Evolutionary conservation across 208 protist species (phyloP), one percentile per base, ranked within the genome.

Genomic region (Trypanosoma caninum): DNA sequence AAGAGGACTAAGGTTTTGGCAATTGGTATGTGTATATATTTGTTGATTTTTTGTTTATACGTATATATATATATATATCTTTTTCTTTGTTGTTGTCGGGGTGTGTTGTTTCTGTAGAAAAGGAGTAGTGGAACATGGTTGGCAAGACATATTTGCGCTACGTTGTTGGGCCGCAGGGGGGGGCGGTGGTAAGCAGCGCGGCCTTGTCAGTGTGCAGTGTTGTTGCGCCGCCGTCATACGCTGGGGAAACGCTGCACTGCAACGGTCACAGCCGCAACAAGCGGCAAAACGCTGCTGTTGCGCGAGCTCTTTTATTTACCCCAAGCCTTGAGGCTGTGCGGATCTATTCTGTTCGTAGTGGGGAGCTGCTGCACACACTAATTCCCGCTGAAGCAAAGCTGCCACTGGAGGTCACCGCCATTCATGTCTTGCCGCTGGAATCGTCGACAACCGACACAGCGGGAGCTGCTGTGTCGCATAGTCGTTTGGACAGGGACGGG

Each of bases 141-240:
- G 89, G 83, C 14, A 95, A 95, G 68, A 95, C 79, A 2, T 95
- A 95, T 57, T 72, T 95, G 22, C 83, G 89, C 59, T 95, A 95
- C 56, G 77, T 87, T 16, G 82, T 79, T 0, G 89, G 86, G 14
- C 89, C 85, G 22, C 81, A 93, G 55, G 82, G 84, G 16, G 89
- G 89, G 25, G 52, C 72, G 8, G 73, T 93, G 9, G 83, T 72
- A 6, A 93, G 89, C 59, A 78, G 59, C 54, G 81, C 72, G 13
- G 62, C 86, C 2, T 80, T 95, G 22, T 69, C 73, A 10, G 55
- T 87, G 47, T 84, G 74, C 25, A 58, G 64, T 2, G 74, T 71
- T 35, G 56, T 92, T 16, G 44, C 76, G 18, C 76, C 64, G 5
- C 51, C 74, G 2, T 60, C 67, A 27, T 87, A 87, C 58, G 66